Base-by-base conservation (phyloP, 2,329 filamentous ascomycete species). In the Talaromyces sp. region DNA sequence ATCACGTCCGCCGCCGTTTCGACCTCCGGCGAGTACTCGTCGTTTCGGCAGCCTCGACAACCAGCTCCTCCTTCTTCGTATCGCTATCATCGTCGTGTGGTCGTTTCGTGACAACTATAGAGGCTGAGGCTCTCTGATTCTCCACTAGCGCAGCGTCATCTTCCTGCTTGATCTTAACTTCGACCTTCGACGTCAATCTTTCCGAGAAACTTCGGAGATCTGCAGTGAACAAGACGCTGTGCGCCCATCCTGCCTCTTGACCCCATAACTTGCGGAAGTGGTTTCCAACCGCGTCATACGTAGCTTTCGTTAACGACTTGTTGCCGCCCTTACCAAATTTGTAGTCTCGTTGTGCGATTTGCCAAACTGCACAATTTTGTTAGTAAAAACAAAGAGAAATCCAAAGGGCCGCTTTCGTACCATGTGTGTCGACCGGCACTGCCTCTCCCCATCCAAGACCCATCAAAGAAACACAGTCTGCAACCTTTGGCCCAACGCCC, bases 391-490 rank as follows among this genome's bases (percentile, higher is more conserved):
- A 52, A 47, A 1, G 27, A 9, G 34, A 47, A 57, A 59, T 18
- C 30, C 18, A 40, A 18, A 56, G 68, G 14, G 16, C 27, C 27
- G 10, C 10, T 12, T 10, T 56, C 75, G 71, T 68, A 83, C 81
- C 85, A 76, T 99, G 96, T 1, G 96, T 99, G 75, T 99, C 95
- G 34, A 99, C 91, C 0, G 95, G 95, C 1, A 99, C 93, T 2
- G 93, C 88, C 76, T 98, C 94, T 34, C 90, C 90, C 94, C 96
- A 99, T 31, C 93, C 94, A 14, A 99, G 79, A 0, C 96, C 96
- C 90, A 99, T 97, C 23, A 99, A 80, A 72, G 91, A 96, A 7
- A 98, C 93, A 72, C 96, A 99, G 73, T 99, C 96, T 5, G 95
- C 90, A 0, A 99, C 95, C 75, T 99, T 99, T 0, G 96, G 95